Base-by-base conservation (phyloP, 129 eudicot species). In the Flaveria sonorensis region DNA sequence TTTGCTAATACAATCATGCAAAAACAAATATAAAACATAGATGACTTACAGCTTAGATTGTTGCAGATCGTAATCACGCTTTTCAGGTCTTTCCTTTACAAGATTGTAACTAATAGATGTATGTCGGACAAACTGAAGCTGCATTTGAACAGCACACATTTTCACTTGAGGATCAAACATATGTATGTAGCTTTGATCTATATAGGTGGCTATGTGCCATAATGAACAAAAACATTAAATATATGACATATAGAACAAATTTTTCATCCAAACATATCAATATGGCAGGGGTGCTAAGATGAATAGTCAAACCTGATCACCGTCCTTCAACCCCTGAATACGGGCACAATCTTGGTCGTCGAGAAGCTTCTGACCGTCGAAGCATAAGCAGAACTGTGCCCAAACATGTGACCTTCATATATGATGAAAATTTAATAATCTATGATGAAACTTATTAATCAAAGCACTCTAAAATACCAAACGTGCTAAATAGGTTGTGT, bases 91-190 rank as follows among this genome's bases (percentile, higher is more conserved):
- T 52, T 65, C 68, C 81, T 77, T 87, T 51, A 81, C 79, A 63
- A 85, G 55, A 79, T 89, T 85, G 86, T 87, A 83, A 77, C 81
- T 61, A 74, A 78, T 78, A 68, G 96, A 87, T 46, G 81, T 82
- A 84, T 87, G 97, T 60, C 87, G 87, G 51, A 85, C 75, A 84
- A 92, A 92, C 53, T 78, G 88, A 85, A 92, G 90, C 97, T 92
- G 97, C 83, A 80, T 51, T 26, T 52, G 16, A 9, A 70, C 13
- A 50, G 15, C 52, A 30, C 15, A n/a, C 21, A 46, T 0, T 47
- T 48, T 45, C 11, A 45, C 50, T 50, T 50, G 6, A 26, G 6
- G 30, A 24, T 77, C 6, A 50, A 51, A 24, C 28, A 46, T 16
- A 30, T 19, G 28, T 55, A 12, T 40, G 51, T 19, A 50, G 28